A percentile compares a stretch with the other conserved stretches of the same genome.
Conservation (phyloP, 352 stramenopile species). For the Globisporangium heterothallicum region DNA sequence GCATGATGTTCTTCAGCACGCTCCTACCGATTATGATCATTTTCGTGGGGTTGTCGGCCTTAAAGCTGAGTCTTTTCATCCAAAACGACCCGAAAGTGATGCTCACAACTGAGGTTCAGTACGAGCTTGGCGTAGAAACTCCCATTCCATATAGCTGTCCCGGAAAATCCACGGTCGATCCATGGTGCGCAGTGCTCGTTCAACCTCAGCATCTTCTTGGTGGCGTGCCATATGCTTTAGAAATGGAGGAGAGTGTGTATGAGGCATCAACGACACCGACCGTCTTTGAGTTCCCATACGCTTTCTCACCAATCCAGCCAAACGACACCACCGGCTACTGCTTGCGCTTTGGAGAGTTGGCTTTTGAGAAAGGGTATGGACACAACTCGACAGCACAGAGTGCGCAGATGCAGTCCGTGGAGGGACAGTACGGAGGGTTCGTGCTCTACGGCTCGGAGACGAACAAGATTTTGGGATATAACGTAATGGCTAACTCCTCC, state of each 20-base stretch:
- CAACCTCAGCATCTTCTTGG: constrained; percentile 20
- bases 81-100: constrained; percentile 44
- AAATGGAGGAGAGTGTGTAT: constrained; percentile 33
- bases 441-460: constrained; percentile 34
- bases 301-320: constrained; percentile 23
- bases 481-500: constrained; percentile 55
- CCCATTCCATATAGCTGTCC: constrained; percentile 47
- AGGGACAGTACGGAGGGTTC: constrained; percentile 50
- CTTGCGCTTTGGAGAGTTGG: constrained; percentile 48
- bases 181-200: constrained; percentile 20
- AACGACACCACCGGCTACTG: constrained; percentile 56
- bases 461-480: constrained; percentile 48
- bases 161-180: constrained; percentile 1
- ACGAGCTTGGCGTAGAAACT: constrained; percentile 21
- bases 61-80: constrained; percentile 49
- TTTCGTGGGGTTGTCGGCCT: constrained; percentile 47
- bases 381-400: constrained; percentile 12
- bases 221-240: constrained; percentile 24
- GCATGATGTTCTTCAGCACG: constrained; percentile 70
- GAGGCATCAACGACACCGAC: constrained; percentile 21
- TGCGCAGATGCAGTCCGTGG: constrained; percentile 1
- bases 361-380: constrained; percentile 44
- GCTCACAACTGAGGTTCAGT: constrained; percentile 29
- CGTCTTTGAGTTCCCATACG: constrained; percentile 54
- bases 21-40: constrained; percentile 67